Evolutionary conservation across 2,329 filamentous ascomycete genomes (phyloP), one percentile per base, ranked within the genome.

Genomic region (Corynespora cassiicola): DNA sequence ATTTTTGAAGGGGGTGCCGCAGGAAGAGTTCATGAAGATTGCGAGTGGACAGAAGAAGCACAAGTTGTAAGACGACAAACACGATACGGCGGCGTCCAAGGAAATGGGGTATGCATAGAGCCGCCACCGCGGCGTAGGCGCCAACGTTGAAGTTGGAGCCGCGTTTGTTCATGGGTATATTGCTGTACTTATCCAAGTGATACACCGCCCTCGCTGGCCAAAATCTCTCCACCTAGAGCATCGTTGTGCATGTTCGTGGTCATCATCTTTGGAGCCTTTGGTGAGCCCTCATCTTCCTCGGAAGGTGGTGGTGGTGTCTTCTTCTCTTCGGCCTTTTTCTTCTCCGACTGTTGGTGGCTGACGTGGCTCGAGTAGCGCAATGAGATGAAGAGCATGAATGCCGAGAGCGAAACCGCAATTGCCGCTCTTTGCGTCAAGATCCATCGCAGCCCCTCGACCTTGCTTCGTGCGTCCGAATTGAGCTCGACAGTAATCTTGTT

Each of bases 401-500:
- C 73, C 2, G 70, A 68, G 10, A 72, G 55, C 5, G 63, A 80
- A 44, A 86, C 74, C 1, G 82, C 80, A 42, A 82, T 71, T 10
- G 82, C 81, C 2, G 82, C 82, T n/a, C 84, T 72, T 29, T 84
- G 71, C 7, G 84, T 86, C 40, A 86, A 71, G 26, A 96, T 84
- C 94, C 94, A 97, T 43, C 94, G 79, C 31, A 99, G 74, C 2
- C 86, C 87, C 68, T 99, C 94, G 31, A 97, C 91, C 56, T 96
- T 88, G 4, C 88, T 92, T 65, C 92, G 91, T 31, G 87, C 84
- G 67, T 97, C 94, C 47, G 89, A 94, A 66, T 90, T 95, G 27
- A 99, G 79, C 25, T 82, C 79, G 20, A 96, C 90, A 15, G 88
- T 95, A 67, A 99, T 97, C 66, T 95, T 94, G 72, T 97, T 96